These are phyloP conservation scores for Trichoderma sp. DNA, from an alignment of 2,329 filamentous ascomycete genomes.

Conservation along the genomic window DNA sequence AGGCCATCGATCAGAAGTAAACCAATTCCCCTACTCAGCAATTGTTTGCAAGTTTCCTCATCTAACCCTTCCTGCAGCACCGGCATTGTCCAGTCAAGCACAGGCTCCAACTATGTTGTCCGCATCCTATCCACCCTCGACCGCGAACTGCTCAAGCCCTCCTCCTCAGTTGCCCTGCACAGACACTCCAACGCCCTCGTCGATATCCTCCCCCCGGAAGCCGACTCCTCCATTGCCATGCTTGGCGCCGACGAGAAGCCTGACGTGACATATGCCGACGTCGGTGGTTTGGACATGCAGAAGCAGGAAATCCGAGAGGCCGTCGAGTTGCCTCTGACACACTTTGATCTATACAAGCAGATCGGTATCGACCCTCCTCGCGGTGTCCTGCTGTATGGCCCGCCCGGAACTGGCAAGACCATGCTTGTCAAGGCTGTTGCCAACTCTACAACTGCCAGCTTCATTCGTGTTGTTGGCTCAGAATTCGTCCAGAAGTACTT, in stretches of 20 bases:
- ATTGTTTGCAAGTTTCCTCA: neutral
- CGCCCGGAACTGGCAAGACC: slow-evolving; percentile 93
- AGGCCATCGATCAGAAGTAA: slow-evolving; percentile 98
- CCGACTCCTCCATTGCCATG: slow-evolving; percentile 98
- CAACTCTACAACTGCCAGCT: slow-evolving; percentile 96
- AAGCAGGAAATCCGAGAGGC: slow-evolving; percentile 99
- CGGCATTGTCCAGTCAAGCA: slow-evolving; percentile 97
- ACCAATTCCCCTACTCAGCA: neutral
- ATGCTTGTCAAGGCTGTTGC: slow-evolving; percentile 98
- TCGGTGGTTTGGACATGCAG: slow-evolving; percentile 98
- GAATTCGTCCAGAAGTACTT: slow-evolving; percentile 99
- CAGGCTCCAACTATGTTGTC: slow-evolving; percentile 97
- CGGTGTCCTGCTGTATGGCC: slow-evolving; percentile 92
- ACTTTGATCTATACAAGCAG: slow-evolving; percentile 98
- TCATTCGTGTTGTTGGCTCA: slow-evolving; percentile 96
- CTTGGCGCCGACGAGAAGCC: slow-evolving; percentile 95
- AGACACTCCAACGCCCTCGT: slow-evolving; percentile 98
- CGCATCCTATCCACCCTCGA: slow-evolving; percentile 97
- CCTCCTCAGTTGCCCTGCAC: slow-evolving; percentile 94
- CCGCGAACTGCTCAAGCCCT: slow-evolving; percentile 96
- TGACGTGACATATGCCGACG: slow-evolving; percentile 95
- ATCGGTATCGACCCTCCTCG: slow-evolving; percentile 98
- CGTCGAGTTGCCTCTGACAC: slow-evolving; percentile 91
- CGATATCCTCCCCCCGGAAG: slow-evolving; percentile 97
- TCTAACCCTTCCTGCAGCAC: slow-evolving; percentile 57